Conservation (phyloP, 139 green algal species). For the Protoeuglena noctilucae region DNA sequence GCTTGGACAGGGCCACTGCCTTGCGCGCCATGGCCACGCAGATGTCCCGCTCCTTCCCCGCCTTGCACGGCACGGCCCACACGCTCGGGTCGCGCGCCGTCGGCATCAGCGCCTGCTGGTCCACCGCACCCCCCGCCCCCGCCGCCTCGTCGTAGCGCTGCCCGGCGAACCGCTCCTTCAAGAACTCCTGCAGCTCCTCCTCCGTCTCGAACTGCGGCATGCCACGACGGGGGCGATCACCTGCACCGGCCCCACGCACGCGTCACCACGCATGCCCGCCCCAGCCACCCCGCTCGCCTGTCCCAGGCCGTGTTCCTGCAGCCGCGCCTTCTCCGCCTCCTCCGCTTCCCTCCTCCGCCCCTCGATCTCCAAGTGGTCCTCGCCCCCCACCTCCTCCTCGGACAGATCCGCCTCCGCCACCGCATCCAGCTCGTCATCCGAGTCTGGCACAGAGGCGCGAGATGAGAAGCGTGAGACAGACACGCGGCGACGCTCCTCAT, state of each 20-base stretch:
- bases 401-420: neutral
- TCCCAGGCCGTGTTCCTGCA: neutral
- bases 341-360: neutral
- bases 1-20: neutral
- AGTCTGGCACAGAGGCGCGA: neutral
- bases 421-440: neutral
- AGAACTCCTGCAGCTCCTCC: neutral
- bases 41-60: slow-evolving; percentile 2
- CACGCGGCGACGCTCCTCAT: neutral
- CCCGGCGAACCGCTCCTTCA: neutral
- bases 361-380: neutral
- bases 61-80: neutral
- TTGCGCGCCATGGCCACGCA: neutral
- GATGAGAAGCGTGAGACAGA: too few relatives aligned
- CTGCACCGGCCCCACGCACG: neutral
- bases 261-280: neutral
- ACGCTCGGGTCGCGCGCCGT: neutral
- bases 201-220: neutral
- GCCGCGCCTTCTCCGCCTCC: neutral
- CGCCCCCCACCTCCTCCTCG: neutral
- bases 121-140: neutral
- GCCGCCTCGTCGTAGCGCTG: neutral
- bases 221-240: neutral
- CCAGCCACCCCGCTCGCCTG: neutral
- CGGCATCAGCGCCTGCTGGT: slow-evolving; percentile 3